Conservation (phyloP, 2,329 filamentous ascomycete genomes). For the Penicillium psychrosexuale region DNA sequence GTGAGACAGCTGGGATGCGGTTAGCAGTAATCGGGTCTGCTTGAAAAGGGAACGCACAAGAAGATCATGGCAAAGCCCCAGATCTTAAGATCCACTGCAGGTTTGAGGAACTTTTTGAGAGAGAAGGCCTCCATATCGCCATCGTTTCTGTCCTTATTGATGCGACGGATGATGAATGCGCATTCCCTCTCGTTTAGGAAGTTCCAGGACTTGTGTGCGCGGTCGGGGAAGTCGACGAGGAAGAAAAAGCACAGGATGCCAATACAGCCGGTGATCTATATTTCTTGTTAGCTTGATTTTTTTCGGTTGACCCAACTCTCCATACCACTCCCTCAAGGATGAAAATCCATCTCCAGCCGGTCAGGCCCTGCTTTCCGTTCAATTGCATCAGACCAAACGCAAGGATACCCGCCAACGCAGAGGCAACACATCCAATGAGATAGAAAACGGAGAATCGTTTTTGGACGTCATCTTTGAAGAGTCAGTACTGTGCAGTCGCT, state of each 20-base stretch:
- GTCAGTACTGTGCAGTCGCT: neutral
- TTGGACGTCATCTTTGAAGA: slow-evolving; percentile 28
- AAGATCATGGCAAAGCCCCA: slow-evolving; percentile 56
- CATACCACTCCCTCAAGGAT: slow-evolving; percentile 50
- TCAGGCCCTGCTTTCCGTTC: slow-evolving; percentile 43
- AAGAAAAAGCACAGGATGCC: slow-evolving; percentile 33
- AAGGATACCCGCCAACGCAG: slow-evolving; percentile 49
- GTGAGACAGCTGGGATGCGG: slow-evolving; percentile 60
- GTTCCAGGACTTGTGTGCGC: slow-evolving; percentile 30
- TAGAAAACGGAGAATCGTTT: slow-evolving; percentile 47
- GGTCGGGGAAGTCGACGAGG: slow-evolving; percentile 40
- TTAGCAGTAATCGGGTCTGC: neutral
- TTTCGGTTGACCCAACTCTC: neutral
- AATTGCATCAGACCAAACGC: slow-evolving; percentile 44
- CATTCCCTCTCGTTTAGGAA: slow-evolving; percentile 42
- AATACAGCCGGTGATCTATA: slow-evolving; percentile 27
- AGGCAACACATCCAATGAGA: slow-evolving; percentile 48
- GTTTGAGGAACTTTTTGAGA: slow-evolving; percentile 47
- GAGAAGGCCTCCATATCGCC: slow-evolving; percentile 49
- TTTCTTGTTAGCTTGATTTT: neutral
- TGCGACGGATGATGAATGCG: slow-evolving; percentile 49
- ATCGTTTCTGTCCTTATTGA: slow-evolving; percentile 55
- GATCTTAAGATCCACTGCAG: slow-evolving; percentile 51
- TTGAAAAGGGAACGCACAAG: slow-evolving; percentile 28
- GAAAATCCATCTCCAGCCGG: slow-evolving; percentile 56